These are phyloP conservation scores for Clonostachys chloroleuca DNA, from an alignment of 2,329 filamentous ascomycete genomes.

Conservation along the genomic window DNA sequence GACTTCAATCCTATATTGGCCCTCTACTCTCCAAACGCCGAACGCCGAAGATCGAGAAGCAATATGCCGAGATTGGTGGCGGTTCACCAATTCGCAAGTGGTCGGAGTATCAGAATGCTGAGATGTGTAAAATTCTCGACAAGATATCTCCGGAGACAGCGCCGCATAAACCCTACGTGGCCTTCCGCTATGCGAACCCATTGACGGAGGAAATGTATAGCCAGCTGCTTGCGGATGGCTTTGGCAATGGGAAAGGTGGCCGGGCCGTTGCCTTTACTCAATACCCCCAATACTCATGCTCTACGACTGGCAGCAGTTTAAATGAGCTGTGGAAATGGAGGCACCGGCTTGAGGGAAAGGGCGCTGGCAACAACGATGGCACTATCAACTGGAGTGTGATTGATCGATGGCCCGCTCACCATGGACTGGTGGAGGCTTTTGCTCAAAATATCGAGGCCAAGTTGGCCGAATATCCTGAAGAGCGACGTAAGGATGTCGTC, in stretches of 20 bases:
- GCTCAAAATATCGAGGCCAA: conserved; percentile 88
- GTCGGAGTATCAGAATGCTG: conserved; percentile 88
- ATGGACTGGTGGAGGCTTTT: conserved; percentile 86
- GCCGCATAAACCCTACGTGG: conserved; percentile 95
- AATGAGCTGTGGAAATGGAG: conserved; percentile 99
- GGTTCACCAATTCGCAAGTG: conserved; percentile 98
- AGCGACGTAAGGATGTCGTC: conserved; percentile 74
- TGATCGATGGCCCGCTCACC: conserved; percentile 93
- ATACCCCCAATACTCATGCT: conserved; percentile 98
- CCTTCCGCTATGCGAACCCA: conserved; percentile 91
- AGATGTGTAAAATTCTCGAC: conserved; percentile 98
- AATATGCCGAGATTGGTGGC: conserved; percentile 92
- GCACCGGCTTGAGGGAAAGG: conserved; percentile 78
- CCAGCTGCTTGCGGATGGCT: conserved; percentile 78
- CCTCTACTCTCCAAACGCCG: conserved; percentile 80
- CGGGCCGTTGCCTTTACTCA: conserved; percentile 96
- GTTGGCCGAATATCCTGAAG: conserved; percentile 77
- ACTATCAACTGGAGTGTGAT: conserved; percentile 95
- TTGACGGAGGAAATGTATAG: conserved; percentile 93
- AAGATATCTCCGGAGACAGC: conserved; percentile 86
- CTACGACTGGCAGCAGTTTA: conserved; percentile 90
- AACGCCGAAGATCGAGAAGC: conserved; percentile 94
- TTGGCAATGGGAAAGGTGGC: conserved; percentile 84
- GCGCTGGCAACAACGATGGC: conserved; percentile 49
- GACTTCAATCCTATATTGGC: conserved; percentile 85